Percentiles rank a stretch among this genome's conserved stretches.
These are phyloP conservation scores for Epichloe bromicola DNA, from an alignment of 2,329 filamentous ascomycete species.

Conservation along the genomic window DNA sequence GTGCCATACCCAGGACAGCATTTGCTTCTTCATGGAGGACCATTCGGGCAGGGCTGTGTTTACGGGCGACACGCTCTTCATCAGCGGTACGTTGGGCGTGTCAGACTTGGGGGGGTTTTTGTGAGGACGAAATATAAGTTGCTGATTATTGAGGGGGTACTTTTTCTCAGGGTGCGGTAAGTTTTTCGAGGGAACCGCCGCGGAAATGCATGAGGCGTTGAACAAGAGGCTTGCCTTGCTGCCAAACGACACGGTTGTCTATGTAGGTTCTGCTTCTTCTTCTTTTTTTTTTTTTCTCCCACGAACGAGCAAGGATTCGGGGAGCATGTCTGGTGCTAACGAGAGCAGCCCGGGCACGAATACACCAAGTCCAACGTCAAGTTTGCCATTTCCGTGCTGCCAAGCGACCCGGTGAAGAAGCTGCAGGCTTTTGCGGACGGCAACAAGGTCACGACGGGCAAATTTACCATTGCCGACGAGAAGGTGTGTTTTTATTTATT, in stretches of 20 bases:
- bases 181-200: conserved; percentile 85
- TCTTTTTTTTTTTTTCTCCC: background rate
- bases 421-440: conserved; percentile 63
- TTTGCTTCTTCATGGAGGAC: conserved; percentile 88
- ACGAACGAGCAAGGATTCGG: background rate
- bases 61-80: conserved; percentile 92
- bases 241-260: conserved; percentile 85
- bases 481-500: conserved; percentile 58
- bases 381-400: conserved; percentile 65
- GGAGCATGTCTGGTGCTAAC: background rate
- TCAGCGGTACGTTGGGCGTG: conserved; percentile 49
- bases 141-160: too few relatives aligned
- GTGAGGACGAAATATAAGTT: too few relatives aligned
- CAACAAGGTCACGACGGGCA: conserved; percentile 82
- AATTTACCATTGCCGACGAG: conserved; percentile 94
- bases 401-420: conserved; percentile 63
- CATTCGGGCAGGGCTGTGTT: conserved; percentile 66
- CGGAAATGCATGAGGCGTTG: conserved; percentile 85
- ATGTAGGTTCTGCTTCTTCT: conserved; percentile 47
- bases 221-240: conserved; percentile 72
- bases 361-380: conserved; percentile 97
- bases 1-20: conserved; percentile 96
- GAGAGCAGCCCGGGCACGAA: conserved; percentile 70
- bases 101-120: background rate
- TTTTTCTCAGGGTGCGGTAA: conserved; percentile 61